Conservation (phyloP, 2,329 filamentous ascomycete species). For the Setomelanomma holmii region DNA sequence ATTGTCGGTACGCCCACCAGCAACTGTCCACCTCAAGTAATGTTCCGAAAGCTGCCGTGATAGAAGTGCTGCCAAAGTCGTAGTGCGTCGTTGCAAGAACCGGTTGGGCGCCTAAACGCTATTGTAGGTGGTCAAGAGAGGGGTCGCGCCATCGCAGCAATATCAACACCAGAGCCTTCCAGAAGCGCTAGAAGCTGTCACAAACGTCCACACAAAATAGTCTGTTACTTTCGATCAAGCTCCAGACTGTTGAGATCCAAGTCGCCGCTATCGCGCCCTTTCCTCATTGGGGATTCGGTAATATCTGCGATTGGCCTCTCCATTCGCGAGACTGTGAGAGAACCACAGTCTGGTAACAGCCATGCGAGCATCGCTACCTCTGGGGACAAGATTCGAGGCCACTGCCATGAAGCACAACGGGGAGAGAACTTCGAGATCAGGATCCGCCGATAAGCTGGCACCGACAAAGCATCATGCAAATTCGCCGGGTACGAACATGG, state of each 20-base stretch:
- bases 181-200: slow-evolving; percentile 5
- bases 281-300: not conserved
- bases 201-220: not conserved
- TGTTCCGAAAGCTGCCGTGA: too few relatives aligned
- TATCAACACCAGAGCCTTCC: not conserved
- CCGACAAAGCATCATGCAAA: slow-evolving; percentile 14
- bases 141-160: slow-evolving; percentile 7
- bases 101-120: not conserved
- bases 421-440: not conserved
- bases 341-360: not conserved
- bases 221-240: not conserved
- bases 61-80: not conserved
- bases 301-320: not conserved
- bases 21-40: too few relatives aligned
- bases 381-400: not conserved
- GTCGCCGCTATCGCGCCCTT: not conserved
- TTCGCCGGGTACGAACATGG: slow-evolving; percentile 19
- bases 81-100: not conserved
- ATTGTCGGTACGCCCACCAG: too few relatives aligned
- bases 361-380: not conserved
- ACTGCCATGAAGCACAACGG: not conserved
- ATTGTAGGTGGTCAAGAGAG: slow-evolving; percentile 2
- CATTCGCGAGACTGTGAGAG: not conserved
- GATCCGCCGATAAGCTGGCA: slow-evolving; percentile 5
- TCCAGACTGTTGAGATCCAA: slow-evolving; percentile 1